A percentile compares a stretch with the other conserved stretches of the same genome.
These are phyloP conservation scores for Vitis amurensis DNA, from an alignment of 164 flowering plant genomes.

Conservation along the genomic window DNA sequence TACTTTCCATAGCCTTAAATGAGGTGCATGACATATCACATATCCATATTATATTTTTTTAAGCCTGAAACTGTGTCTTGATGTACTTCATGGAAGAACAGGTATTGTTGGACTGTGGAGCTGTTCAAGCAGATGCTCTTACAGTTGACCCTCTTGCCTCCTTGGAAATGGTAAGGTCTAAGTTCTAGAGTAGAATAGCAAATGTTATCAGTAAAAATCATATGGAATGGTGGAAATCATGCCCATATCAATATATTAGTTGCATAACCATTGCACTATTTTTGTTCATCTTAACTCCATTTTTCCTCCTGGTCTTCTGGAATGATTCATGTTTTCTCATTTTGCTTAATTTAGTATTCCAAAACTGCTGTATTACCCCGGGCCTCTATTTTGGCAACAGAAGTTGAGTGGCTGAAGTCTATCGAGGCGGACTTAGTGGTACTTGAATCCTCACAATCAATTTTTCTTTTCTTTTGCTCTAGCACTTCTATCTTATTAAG, in stretches of 20 bases:
- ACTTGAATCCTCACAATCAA: slow-evolving; percentile 8
- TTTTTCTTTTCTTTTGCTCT: too few relatives aligned
- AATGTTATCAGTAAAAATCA: neutral
- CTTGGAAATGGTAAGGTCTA: slow-evolving; percentile 54
- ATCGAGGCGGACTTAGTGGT: slow-evolving; percentile 84
- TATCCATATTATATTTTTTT: neutral
- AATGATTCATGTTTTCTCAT: neutral
- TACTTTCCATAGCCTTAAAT: neutral
- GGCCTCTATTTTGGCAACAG: slow-evolving; percentile 60
- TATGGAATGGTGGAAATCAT: neutral
- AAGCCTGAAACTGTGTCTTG: neutral
- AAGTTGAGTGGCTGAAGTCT: slow-evolving; percentile 69
- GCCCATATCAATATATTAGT: too few relatives aligned
- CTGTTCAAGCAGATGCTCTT: slow-evolving; percentile 83
- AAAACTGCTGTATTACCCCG: slow-evolving; percentile 77
- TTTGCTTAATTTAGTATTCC: slow-evolving; percentile 40
- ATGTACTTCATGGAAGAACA: slow-evolving; percentile 11
- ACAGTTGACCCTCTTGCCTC: slow-evolving; percentile 85
- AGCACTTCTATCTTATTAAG: too few relatives aligned
- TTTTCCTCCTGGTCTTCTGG: neutral
- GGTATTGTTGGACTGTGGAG: slow-evolving; percentile 82
- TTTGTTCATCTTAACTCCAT: neutral
- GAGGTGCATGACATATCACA: neutral
- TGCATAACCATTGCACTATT: too few relatives aligned
- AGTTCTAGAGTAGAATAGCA: too few relatives aligned